Base-by-base conservation (phyloP, 2,329 filamentous ascomycete genomes). In the Alternaria dauci region DNA sequence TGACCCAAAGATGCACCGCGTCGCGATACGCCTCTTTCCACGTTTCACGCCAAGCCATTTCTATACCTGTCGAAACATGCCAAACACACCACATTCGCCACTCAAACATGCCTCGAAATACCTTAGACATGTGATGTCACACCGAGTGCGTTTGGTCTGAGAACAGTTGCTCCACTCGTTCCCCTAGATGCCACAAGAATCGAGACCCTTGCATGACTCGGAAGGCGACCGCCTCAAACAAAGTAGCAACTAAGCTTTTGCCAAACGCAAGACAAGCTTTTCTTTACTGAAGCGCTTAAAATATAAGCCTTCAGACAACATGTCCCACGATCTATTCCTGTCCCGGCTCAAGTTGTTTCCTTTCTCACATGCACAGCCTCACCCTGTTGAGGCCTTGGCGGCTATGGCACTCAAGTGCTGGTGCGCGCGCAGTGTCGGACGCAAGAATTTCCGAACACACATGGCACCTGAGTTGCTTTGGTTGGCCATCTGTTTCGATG, bases 401-500 rank as follows among this genome's bases (percentile, higher is more conserved):
- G 47, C 48, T 60, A 50, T 44, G 39, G 39, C 25, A 42, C 20
- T 16, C 53, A 50, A 32, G 55, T 52, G 50, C 59, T 59, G 20
- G 52, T 46, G 42, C 26, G 26, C 48, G 30, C 25, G n/a, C 14
- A 56, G 28, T 38, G 9, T 55, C 70, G 66, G 65, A 60, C 61
- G 58, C 58, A 46, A 55, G 30, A 18, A 43, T 46, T 62, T 41
- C 69, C 66, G 67, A 28, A 28, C 25, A 34, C 16, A 9, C 63
- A 54, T 68, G 63, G 62, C 66, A 41, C 46, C 30, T 39, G 28
- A 25, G 30, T 8, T 44, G 36, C 36, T 60, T 18, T 58, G n/a
- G 60, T 43, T 66, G 67, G 62, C 16, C 46, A 28, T 12, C 12
- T 30, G 64, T 61, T 57, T 62, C 63, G 53, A 55, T 66, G 53